Base-by-base conservation (phyloP, 495 filamentous ascomycete species). In the Immersiella caudata region DNA sequence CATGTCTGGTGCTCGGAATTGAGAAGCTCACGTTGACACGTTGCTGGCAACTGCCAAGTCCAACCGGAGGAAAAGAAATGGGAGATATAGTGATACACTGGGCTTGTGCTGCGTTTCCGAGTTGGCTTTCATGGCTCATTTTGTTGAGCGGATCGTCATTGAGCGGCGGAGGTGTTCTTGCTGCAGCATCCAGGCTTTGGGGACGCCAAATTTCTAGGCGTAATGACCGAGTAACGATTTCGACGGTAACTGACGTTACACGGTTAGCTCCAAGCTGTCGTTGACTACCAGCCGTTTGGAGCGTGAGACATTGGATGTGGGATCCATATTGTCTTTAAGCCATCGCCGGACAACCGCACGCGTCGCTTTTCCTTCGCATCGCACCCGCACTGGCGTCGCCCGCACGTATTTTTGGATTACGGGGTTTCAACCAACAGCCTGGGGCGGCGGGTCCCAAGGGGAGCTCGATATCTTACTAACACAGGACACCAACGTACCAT, bases 101-200 rank as follows among this genome's bases (percentile, higher is more conserved):
- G 29, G 29, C 4, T 33, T 33, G 29, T 33, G 40, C 40, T 14
- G 40, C 9, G 16, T 2, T 18, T 46, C 5, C 40, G 40, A 46
- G 40, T 46, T 18, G 11, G 40, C 40, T 14, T 46, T 46, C 40
- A 18, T 14, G 40, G 16, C 40, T 46, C 40, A 46, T 46, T 46
- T 46, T 6, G 40, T 46, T 46, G 40, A 12, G 60, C 16, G 33
- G 60, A 62, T 24, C 25, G 60, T 27, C 14, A 24, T 57, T 16
- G 54, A 57, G 6, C 12, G 7, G 59, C 16, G 24, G 60, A 36
- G 24, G 25, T 25, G 21, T 22, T 62, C 20, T 12, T 62, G 33
- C 50, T 55, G 62, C 62, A 36, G 52, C 40, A 55, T 33, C 62
- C 62, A 24, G 56, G 62, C 62, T 64, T 64, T 35, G 16, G 35